These are phyloP conservation scores for Nicotiana tabacum DNA, from an alignment of 257 asterid species.

Conservation along the genomic window DNA sequence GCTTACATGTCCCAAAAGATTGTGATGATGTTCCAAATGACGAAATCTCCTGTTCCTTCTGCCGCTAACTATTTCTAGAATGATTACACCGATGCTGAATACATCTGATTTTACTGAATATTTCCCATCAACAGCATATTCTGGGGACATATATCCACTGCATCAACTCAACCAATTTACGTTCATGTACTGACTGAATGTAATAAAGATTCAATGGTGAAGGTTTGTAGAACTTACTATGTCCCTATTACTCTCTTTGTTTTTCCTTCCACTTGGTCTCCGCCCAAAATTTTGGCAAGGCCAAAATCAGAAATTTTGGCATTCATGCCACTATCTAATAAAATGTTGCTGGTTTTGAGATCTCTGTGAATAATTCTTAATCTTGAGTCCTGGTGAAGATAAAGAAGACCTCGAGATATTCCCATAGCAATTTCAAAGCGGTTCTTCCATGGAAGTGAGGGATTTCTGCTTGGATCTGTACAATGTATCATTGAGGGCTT, in stretches of 20 bases:
- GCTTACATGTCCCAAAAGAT: conserved; percentile 26
- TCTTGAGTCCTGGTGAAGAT: conserved; percentile 23
- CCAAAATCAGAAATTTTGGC: conserved; percentile 21
- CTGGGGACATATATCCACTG: conserved; percentile 20
- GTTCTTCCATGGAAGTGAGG: conserved; percentile 6
- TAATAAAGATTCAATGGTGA: neutral
- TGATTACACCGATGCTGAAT: conserved; percentile 4
- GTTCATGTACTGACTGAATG: neutral
- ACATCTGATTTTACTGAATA: conserved; percentile 18
- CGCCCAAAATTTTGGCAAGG: conserved; percentile 14
- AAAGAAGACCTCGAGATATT: conserved; percentile 21
- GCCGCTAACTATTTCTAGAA: conserved; percentile 14
- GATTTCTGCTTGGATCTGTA: conserved; percentile 3
- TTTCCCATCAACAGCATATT: conserved; percentile 5
- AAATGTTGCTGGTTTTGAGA: conserved; percentile 19
- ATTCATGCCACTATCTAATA: conserved; percentile 17
- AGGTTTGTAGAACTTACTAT: conserved; percentile 6
- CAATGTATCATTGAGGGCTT: neutral
- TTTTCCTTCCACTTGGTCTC: conserved; percentile 11
- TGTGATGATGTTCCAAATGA: conserved; percentile 20
- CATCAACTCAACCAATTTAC: neutral
- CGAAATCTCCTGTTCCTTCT: conserved; percentile 16
- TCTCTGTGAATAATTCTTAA: conserved; percentile 21
- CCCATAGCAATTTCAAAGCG: conserved; percentile 17
- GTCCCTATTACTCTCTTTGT: conserved; percentile 16